Conservation (phyloP, 1,139 yeast genomes). For the Yamadazyma diospyri region DNA sequence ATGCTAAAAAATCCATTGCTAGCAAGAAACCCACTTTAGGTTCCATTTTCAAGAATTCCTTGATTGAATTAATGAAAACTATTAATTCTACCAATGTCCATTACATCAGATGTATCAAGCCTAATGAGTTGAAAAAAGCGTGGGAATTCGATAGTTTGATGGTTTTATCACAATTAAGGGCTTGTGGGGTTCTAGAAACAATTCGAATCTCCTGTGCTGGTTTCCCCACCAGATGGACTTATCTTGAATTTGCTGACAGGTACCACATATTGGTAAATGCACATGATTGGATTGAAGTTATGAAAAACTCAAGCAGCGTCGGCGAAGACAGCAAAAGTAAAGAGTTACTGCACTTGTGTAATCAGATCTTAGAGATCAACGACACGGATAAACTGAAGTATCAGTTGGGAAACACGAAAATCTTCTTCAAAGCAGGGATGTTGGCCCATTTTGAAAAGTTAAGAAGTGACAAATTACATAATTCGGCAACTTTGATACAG, state of each 20-base stretch:
- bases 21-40: constrained; percentile 91
- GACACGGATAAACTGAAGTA: constrained; percentile 66
- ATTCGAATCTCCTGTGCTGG: constrained; percentile 97
- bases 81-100: constrained; percentile 94
- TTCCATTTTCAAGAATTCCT: constrained; percentile 86
- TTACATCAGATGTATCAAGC: constrained; percentile 95
- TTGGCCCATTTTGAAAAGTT: constrained; percentile 86
- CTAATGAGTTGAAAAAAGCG: constrained; percentile 89
- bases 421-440: constrained; percentile 95
- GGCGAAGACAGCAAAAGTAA: constrained; percentile 38
- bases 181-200: constrained; percentile 98
- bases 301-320: constrained; percentile 24
- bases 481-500: constrained; percentile 81
- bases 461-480: constrained; percentile 72
- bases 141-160: constrained; percentile 95
- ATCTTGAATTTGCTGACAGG: constrained; percentile 87
- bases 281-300: constrained; percentile 60
- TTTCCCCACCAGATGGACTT: constrained; percentile 95
- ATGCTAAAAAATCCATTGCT: constrained; percentile 32
- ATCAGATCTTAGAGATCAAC: constrained; percentile 59
- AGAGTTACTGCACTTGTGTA: constrained; percentile 62
- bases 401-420: constrained; percentile 86
- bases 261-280: constrained; percentile 81
- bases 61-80: constrained; percentile 89
- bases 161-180: constrained; percentile 93